phyloP scores from a whole-genome alignment of 306 rosid genomes.

The Heteromeles arbutifolia region DNA sequence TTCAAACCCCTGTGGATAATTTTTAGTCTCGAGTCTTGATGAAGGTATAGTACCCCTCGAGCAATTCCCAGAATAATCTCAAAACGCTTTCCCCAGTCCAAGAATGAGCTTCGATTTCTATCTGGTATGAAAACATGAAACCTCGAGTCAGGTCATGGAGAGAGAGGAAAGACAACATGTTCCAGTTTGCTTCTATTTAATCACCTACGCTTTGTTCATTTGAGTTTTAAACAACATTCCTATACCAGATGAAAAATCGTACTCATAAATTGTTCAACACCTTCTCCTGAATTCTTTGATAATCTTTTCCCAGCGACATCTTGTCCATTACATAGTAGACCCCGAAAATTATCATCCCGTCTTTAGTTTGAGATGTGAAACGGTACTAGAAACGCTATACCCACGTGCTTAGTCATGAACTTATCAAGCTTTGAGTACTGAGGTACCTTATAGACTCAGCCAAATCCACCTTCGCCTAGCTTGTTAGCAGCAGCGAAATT shows the following conservation, averaged over 20 bases:
- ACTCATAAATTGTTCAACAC: conserved; percentile 32
- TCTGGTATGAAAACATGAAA: conserved; percentile 11
- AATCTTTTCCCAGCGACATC: conserved; percentile 37
- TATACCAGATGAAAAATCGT: background rate
- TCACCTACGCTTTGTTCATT: background rate
- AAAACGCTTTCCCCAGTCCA: conserved; percentile 38
- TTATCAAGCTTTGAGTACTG: background rate
- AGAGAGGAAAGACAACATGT: background rate
- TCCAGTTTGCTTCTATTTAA: background rate
- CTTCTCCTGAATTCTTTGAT: conserved; percentile 45
- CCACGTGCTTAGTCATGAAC: too few species aligned
- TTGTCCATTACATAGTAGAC: conserved; percentile 4
- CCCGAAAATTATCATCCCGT: background rate
- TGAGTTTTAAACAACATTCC: background rate
- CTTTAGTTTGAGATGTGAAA: background rate
- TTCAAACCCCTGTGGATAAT: conserved; percentile 53
- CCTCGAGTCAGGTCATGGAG: background rate
- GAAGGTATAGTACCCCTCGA: conserved; percentile 52
- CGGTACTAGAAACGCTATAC: background rate
- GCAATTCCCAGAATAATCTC: conserved; percentile 33
- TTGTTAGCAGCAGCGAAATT: conserved; percentile 4
- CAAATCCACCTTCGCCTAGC: conserved; percentile 21
- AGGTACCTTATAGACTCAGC: conserved; percentile 15
- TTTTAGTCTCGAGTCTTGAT: conserved; percentile 48
- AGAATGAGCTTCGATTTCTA: conserved; percentile 9